These are phyloP conservation scores for Aegilops speltoides DNA, from an alignment of 176 grass and related monocot genomes.

Conservation along the genomic window DNA sequence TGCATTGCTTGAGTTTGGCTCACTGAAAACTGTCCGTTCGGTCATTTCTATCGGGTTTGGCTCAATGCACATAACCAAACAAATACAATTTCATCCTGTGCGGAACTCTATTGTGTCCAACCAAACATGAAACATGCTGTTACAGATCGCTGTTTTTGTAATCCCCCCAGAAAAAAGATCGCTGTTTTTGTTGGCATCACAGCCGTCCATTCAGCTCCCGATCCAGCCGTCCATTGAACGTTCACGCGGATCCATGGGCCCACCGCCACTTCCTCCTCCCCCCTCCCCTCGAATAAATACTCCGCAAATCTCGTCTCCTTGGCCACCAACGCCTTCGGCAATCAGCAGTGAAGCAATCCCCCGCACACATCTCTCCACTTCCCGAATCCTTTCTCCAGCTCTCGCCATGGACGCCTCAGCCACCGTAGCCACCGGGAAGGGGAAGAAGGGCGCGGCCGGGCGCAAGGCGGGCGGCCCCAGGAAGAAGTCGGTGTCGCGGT, in stretches of 20 bases:
- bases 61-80: too few species aligned
- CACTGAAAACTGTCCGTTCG: too few species aligned
- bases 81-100: too few species aligned
- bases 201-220: neutral
- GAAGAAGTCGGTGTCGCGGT: conserved; percentile 47
- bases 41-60: too few species aligned
- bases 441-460: conserved; percentile 46
- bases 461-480: conserved; percentile 40
- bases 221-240: neutral
- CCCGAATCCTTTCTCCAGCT: neutral
- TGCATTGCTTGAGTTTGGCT: too few species aligned
- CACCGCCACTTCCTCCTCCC: neutral
- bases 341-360: neutral
- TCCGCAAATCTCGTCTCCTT: neutral
- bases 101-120: too few species aligned
- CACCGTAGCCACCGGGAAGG: conserved; percentile 17
- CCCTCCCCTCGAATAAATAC: neutral
- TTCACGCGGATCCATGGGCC: neutral
- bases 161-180: too few species aligned
- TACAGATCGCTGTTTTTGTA: neutral
- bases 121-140: too few species aligned
- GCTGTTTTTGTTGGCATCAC: neutral
- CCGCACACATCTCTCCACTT: too few species aligned
- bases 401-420: neutral
- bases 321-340: neutral